Base-by-base conservation (phyloP, 1,284 basidiomycete genomes). In the Apiotrichum akiyoshidainum region DNA sequence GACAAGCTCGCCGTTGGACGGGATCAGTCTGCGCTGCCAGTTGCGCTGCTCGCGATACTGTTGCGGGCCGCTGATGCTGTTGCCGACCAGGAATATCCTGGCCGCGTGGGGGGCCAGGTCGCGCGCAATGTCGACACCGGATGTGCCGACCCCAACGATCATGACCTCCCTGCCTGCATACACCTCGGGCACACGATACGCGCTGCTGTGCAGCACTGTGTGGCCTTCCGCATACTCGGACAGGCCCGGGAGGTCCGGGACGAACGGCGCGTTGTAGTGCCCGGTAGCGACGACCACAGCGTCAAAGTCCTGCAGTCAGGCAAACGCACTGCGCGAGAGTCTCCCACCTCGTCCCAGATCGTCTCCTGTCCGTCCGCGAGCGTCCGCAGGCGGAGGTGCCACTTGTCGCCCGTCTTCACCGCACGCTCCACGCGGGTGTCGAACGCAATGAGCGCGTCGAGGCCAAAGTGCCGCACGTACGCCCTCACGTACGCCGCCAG, bases 381-480 rank as follows among this genome's bases (percentile, higher is more conserved):
- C 41, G 16, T 46, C 39, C 21, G 21, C 22, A 17, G 34, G 11
- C 4, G 26, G 47, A 5, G 40, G 26, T 7, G 26, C 26, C 26
- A 31, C 26, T 31, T 31, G 26, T 7, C 26, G 7, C 7, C 26
- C 3, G 26, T 13, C 41, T 51, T 52, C n/a, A 77, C 74, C 10
- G 80, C 74, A 4, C 68, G 73, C 63, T 84, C 82, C 0, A 84
- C 82, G 0, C 83, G 79, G 0, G 83, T 83, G 64, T 81, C 80
- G 68, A 80, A 83, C 0, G 73, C 75, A 1, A 77, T 68, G n/a
- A 79, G 61, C 0, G 69, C 67, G 55, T 82, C 81, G 55, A 52
- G 78, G 76, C 33, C 80, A 74, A 70, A 81, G 79, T 42, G 71
- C 59, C 22, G 65, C 50, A 59, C 77, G 50, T 79, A 80, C 26